These are phyloP conservation scores for Penicillium sp. DNA, from an alignment of 2,329 filamentous ascomycete species.

Conservation along the genomic window DNA sequence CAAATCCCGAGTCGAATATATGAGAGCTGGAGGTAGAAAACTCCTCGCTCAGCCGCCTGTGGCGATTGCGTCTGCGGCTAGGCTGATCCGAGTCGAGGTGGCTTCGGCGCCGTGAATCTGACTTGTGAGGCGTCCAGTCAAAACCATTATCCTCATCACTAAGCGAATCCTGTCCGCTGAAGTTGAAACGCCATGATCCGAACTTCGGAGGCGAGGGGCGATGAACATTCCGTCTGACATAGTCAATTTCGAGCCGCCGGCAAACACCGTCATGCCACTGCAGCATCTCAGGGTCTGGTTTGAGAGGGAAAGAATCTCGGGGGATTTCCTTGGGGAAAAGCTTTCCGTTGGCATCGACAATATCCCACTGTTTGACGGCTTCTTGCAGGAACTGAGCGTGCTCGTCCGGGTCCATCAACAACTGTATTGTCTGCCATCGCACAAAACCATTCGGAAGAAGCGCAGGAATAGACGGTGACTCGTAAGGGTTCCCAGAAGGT, in stretches of 20 bases:
- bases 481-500: conserved; percentile 64
- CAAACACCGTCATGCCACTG: conserved; percentile 79
- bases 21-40: conserved; percentile 14
- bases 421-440: conserved; percentile 88
- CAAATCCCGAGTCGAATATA: conserved; percentile 17
- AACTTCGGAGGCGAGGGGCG: conserved; percentile 32
- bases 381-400: conserved; percentile 79
- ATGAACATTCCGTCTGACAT: conserved; percentile 37
- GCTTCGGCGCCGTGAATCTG: conserved; percentile 14
- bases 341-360: conserved; percentile 63
- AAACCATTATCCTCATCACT: conserved; percentile 24
- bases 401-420: conserved; percentile 79
- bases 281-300: conserved; percentile 73
- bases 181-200: conserved; percentile 26
- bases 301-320: conserved; percentile 64
- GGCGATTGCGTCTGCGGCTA: conserved; percentile 19
- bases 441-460: conserved; percentile 80
- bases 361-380: conserved; percentile 69
- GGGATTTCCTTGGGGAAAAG: conserved; percentile 58
- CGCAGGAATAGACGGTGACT: conserved; percentile 71
- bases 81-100: conserved; percentile 20
- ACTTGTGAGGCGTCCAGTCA: conserved; percentile 12
- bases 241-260: conserved; percentile 62
- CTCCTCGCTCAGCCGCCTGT: conserved; percentile 23
- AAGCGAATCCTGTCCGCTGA: conserved; percentile 30